phyloP scores from a whole-genome alignment of 345 rosid genomes.

The Psidium friedrichsthalianum region DNA sequence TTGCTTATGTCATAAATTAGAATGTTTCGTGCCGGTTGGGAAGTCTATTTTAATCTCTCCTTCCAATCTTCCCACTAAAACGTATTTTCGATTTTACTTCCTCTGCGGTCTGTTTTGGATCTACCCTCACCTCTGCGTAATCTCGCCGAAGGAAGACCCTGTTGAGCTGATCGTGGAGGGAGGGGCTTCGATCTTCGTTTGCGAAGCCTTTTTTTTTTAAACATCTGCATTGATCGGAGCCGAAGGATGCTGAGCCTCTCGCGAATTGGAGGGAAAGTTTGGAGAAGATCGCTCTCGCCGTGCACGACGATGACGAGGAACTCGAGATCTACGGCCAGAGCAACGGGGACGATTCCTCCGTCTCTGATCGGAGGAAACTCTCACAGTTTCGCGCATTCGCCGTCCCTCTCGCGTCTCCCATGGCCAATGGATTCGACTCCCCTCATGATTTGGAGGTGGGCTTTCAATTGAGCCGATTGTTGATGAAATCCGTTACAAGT shows the following conservation, averaged over 20 bases:
- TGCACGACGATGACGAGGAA: slow-evolving; percentile 52
- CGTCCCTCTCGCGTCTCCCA: slow-evolving; percentile 44
- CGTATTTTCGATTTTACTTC: neutral
- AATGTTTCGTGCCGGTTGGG: neutral
- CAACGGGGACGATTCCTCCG: slow-evolving; percentile 27
- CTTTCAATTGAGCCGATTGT: neutral
- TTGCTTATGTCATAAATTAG: neutral
- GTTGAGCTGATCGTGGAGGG: neutral
- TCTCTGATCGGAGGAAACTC: slow-evolving; percentile 61
- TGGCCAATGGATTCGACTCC: slow-evolving; percentile 48
- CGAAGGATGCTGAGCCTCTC: slow-evolving; percentile 66
- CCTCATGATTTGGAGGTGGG: slow-evolving; percentile 46
- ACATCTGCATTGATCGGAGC: neutral
- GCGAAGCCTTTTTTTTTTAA: neutral
- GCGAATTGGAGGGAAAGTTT: slow-evolving; percentile 78
- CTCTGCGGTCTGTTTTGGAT: neutral
- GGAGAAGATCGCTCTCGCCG: slow-evolving; percentile 83
- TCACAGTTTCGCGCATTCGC: slow-evolving; percentile 52
- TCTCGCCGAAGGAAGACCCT: neutral
- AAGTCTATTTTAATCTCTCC: neutral
- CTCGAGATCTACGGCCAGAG: slow-evolving; percentile 37
- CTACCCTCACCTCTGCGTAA: neutral
- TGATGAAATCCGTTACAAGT: neutral
- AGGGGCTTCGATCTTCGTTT: neutral
- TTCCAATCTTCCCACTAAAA: neutral